Evolutionary conservation across 495 filamentous ascomycete species (phyloP), one percentile per base, ranked within the genome.

Genomic region (Pyronema omphalodes): DNA sequence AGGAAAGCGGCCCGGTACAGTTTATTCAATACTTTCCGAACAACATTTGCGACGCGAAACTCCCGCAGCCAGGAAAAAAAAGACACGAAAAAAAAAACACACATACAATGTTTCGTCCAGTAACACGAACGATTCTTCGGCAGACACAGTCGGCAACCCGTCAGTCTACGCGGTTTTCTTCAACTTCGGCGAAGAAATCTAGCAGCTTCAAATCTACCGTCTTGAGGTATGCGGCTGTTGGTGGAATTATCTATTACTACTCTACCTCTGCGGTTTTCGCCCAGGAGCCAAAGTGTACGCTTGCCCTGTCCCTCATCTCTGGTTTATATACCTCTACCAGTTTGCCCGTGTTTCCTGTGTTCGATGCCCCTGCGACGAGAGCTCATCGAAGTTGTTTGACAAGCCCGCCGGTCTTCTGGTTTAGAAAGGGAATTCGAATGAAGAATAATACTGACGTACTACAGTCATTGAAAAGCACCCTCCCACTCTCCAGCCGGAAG

Each of bases 211-310:
- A 85, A 74, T 84, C 76, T 60, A 74, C 77, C n/a, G 73, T 70
- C 7, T 60, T 73, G 54, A 74, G 88, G 67, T 80, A 85, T 74
- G 86, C 79, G 52, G 60, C 91, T 44, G 88, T 86, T n/a, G 70
- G 67, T 48, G 87, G 72, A 18, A 76, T 77, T n/a, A 66, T 94
- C 35, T 98, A 95, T 71, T 94, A 80, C 65, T 98, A 95, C 68
- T 88, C 87, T 69, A 95, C 87, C 40, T 88, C 80, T 66, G 76
- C 76, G 57, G 72, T 83, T 37, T 96, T 98, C 68, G 83, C 88
- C 9, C 81, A 95, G 64, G 79, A 88, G 68, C 78, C 82, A 35
- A 69, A 75, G 52, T 76, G 89, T 94, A 74, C 55, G 82, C 61
- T 43, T 43, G 17, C 43, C 43, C 55, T 33, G 33, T 43, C 50